These are phyloP conservation scores for Syzygium aqueum DNA, from an alignment of 345 rosid species.

Conservation along the genomic window DNA sequence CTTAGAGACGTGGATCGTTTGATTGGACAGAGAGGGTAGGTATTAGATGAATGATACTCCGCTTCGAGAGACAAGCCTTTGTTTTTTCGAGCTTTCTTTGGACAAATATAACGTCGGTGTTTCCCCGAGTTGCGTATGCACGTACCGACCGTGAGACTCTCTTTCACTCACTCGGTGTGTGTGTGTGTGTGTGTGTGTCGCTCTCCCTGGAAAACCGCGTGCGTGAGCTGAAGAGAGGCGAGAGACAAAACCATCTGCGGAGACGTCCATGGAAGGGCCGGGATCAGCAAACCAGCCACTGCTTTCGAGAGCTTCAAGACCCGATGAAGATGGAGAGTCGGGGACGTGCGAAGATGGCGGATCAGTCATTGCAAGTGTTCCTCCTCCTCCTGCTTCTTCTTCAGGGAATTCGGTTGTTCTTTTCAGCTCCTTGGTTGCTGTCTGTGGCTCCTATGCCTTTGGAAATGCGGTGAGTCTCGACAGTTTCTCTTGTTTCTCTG, in stretches of 20 bases:
- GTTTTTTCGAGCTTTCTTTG: background rate
- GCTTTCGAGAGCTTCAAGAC: background rate
- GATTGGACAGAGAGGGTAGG: too few species aligned
- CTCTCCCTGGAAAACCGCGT: background rate
- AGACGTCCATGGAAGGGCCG: background rate
- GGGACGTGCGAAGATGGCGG: background rate
- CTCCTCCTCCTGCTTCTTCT: background rate
- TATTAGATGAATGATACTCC: background rate
- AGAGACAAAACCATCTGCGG: background rate
- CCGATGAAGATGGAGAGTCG: background rate
- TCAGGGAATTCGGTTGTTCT: background rate
- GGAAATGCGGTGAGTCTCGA: slow-evolving; percentile 18
- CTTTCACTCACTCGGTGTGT: background rate
- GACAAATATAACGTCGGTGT: too few species aligned
- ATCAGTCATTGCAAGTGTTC: background rate
- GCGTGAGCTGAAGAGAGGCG: background rate
- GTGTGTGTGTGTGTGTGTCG: background rate
- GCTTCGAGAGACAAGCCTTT: background rate
- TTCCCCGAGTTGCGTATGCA: background rate
- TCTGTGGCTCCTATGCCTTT: slow-evolving; percentile 18
- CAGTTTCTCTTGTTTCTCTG: background rate
- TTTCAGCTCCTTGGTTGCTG: slow-evolving; percentile 15
- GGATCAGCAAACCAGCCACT: background rate
- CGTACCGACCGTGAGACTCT: rapidly evolving
- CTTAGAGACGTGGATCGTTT: too few species aligned